A percentile compares a stretch with the other conserved stretches of the same genome.
Evolutionary conservation across 2,329 filamentous ascomycete genomes (phyloP).

Genomic region (Aspergillus felis): DNA sequence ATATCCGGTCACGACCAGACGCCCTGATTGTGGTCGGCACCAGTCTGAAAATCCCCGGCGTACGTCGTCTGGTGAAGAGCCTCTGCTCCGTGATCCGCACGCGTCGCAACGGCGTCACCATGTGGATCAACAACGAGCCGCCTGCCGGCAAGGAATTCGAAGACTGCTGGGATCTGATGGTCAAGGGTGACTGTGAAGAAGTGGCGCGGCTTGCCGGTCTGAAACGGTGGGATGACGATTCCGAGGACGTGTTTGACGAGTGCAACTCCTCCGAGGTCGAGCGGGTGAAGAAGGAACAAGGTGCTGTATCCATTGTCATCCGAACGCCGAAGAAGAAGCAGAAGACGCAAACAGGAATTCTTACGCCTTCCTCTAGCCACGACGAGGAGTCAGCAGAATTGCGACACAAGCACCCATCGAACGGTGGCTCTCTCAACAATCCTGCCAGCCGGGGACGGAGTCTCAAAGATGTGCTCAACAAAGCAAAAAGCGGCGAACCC

Average conservation of each 20-base stretch:
- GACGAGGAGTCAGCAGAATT: conserved; percentile 27
- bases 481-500: conserved; percentile 10
- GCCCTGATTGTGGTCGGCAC: conserved; percentile 94
- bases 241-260: conserved; percentile 39
- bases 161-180: conserved; percentile 88
- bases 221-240: conserved; percentile 54
- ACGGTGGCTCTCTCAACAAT: conserved; percentile 17
- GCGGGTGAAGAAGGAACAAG: conserved; percentile 36
- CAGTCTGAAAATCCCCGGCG: conserved; percentile 90
- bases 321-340: conserved; percentile 35
- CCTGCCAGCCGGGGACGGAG: conserved; percentile 29
- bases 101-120: conserved; percentile 72
- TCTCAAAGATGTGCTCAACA: conserved; percentile 23
- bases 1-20: conserved; percentile 80
- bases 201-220: conserved; percentile 70
- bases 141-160: conserved; percentile 81
- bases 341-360: conserved; percentile 30
- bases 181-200: conserved; percentile 82
- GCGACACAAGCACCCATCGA: conserved; percentile 18
- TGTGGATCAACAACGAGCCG: conserved; percentile 91
- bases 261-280: conserved; percentile 45
- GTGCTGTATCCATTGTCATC: conserved; percentile 39
- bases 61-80: conserved; percentile 82
- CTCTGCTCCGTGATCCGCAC: conserved; percentile 83
- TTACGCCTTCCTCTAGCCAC: conserved; percentile 43